Percentiles rank a stretch among this genome's conserved stretches.
These are phyloP conservation scores for Aphanomyces invadans DNA, from an alignment of 352 stramenopile species.

Conservation along the genomic window DNA sequence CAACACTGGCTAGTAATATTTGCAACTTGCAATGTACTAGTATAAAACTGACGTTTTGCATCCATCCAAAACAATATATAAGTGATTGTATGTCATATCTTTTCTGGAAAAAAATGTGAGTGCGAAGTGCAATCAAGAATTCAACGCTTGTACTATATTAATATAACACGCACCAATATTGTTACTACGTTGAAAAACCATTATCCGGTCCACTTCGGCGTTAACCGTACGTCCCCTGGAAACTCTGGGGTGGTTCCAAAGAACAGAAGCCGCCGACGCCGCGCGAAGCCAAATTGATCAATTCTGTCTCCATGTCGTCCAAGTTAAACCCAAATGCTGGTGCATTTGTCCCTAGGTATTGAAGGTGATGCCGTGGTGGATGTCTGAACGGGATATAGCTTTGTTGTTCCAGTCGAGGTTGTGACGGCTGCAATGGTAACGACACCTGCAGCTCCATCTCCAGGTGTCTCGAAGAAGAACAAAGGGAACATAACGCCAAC, in stretches of 20 bases:
- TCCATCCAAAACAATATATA: too few relatives aligned
- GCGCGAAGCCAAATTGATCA: neutral
- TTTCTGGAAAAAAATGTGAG: too few relatives aligned
- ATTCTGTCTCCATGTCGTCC: conserved; percentile 24
- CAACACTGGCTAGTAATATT: too few relatives aligned
- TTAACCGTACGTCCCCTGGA: neutral
- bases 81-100: too few relatives aligned
- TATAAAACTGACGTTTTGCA: too few relatives aligned
- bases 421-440: neutral
- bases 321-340: conserved; percentile 75
- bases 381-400: neutral
- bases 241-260: conserved; percentile 1
- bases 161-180: too few relatives aligned
- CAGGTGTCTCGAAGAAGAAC: conserved; percentile 18
- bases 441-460: conserved; percentile 29
- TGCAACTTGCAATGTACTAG: too few relatives aligned
- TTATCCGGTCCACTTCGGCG: neutral
- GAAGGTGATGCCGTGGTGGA: neutral
- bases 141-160: too few relatives aligned
- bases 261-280: conserved; percentile 3
- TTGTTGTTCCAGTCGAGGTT: conserved; percentile 1
- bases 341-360: conserved; percentile 71
- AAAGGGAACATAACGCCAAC: conserved; percentile 20
- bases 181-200: too few relatives aligned
- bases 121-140: too few relatives aligned